Evolutionary conservation across 306 rosid species (phyloP).

Genomic region (Rosa rugosa): DNA sequence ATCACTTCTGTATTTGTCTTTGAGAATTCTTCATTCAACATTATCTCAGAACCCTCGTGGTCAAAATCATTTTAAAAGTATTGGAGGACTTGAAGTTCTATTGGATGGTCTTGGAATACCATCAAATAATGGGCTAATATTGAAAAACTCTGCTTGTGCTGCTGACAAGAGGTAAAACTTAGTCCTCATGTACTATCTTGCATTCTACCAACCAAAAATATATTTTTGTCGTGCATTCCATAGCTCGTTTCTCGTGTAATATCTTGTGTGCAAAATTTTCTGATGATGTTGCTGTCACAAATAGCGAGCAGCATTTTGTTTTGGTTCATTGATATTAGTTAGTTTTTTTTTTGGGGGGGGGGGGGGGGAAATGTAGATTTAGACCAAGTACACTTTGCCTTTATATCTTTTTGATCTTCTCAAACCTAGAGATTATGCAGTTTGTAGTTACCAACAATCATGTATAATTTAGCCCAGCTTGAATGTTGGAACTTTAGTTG

Average conservation of each 20-base stretch:
- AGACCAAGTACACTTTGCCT: background rate
- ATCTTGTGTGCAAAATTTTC: background rate
- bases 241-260: background rate
- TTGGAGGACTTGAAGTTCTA: conserved; percentile 97
- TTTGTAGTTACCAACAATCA: background rate
- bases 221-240: background rate
- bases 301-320: background rate
- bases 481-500: background rate
- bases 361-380: background rate
- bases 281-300: background rate
- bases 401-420: background rate
- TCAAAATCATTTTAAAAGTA: conserved; percentile 95
- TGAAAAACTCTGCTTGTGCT: conserved; percentile 39
- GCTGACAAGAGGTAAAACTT: conserved; percentile 61
- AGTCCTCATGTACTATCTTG: conserved; percentile 1
- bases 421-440: conserved; percentile 12
- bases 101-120: conserved; percentile 94
- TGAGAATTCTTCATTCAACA: conserved; percentile 73
- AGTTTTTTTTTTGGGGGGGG: background rate
- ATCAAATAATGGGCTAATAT: conserved; percentile 56
- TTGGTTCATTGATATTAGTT: background rate
- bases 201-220: background rate
- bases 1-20: conserved; percentile 69
- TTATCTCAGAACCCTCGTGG: conserved; percentile 83
- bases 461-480: background rate